A percentile compares a stretch with the other conserved stretches of the same genome.
Evolutionary conservation across 805 yeast species (phyloP).

Genomic region (Metschnikowia hibisci): DNA sequence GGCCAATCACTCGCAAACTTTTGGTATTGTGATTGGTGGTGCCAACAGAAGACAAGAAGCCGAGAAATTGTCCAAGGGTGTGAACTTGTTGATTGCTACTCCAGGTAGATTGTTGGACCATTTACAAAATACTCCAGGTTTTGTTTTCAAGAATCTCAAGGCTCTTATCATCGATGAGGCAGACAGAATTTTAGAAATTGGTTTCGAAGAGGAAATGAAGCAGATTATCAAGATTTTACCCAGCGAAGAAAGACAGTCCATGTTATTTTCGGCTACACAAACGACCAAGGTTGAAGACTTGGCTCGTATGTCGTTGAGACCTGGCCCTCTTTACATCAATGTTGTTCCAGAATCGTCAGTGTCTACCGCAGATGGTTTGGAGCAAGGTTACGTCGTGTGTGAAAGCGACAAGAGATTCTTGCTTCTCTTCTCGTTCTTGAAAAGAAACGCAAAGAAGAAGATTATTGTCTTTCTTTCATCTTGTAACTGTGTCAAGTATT

Average conservation of each 20-base stretch:
- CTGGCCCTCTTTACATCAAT: conserved; percentile 90
- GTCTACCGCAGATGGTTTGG: conserved; percentile 94
- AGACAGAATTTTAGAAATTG: conserved; percentile 94
- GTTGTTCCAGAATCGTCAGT: conserved; percentile 80
- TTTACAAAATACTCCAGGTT: conserved; percentile 90
- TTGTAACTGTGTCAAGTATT: conserved; percentile 95
- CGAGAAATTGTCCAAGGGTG: conserved; percentile 90
- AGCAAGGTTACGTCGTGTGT: conserved; percentile 97
- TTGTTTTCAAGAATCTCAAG: conserved; percentile 89
- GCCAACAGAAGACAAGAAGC: conserved; percentile 98
- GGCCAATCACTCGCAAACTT: conserved; percentile 87
- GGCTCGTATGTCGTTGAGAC: conserved; percentile 91
- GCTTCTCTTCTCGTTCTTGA: conserved; percentile 85
- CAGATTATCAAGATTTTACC: conserved; percentile 94
- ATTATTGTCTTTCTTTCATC: conserved; percentile 93
- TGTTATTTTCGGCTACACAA: conserved; percentile 99
- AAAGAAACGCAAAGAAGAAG: conserved; percentile 87
- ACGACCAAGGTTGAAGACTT: conserved; percentile 98
- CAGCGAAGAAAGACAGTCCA: conserved; percentile 86
- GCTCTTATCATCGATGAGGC: conserved; percentile 97
- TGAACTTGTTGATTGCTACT: conserved; percentile 89
- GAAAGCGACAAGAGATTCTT: conserved; percentile 93
- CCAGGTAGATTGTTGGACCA: conserved; percentile 98
- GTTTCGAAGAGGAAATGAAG: conserved; percentile 98
- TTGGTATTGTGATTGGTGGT: conserved; percentile 97